A percentile compares a stretch with the other conserved stretches of the same genome.
phyloP scores from a whole-genome alignment of 2,329 filamentous ascomycete genomes.

The Diaporthe humulicola region DNA sequence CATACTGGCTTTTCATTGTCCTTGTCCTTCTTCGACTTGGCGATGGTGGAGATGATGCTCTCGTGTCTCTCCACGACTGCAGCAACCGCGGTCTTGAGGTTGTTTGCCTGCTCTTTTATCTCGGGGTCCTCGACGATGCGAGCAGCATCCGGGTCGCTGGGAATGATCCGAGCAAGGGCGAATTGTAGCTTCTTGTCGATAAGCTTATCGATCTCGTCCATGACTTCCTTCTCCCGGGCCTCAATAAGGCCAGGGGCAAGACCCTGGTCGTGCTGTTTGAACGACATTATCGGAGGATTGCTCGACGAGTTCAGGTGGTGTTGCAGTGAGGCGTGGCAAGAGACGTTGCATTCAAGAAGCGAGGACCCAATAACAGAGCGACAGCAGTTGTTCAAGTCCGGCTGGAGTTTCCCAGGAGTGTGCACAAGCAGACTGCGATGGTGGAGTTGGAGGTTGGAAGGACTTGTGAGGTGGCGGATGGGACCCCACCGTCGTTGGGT shows the following conservation, averaged over 20 bases:
- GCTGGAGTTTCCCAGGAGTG: not conserved
- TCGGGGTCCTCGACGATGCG: conserved; percentile 38
- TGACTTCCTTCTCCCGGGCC: conserved; percentile 38
- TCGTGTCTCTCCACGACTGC: conserved; percentile 39
- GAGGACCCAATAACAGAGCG: too few species aligned
- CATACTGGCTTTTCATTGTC: conserved; percentile 35
- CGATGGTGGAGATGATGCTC: conserved; percentile 39
- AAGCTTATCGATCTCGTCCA: conserved; percentile 40
- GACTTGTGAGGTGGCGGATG: not conserved
- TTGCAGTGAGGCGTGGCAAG: not conserved
- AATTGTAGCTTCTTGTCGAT: conserved; percentile 40
- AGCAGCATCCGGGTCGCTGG: conserved; percentile 34
- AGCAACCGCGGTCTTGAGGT: conserved; percentile 38
- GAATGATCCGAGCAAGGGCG: conserved; percentile 37
- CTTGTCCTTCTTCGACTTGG: conserved; percentile 38
- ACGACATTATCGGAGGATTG: conserved; percentile 33
- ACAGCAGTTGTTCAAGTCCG: not conserved
- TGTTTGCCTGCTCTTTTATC: conserved; percentile 38
- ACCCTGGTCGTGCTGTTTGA: conserved; percentile 35
- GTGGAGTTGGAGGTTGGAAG: not conserved
- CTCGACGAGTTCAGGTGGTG: not conserved
- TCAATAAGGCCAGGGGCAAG: conserved; percentile 36
- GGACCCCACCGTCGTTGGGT: not conserved
- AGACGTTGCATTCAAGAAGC: not conserved
- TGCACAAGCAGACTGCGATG: not conserved